A percentile compares a stretch with the other conserved stretches of the same genome.
Conservation (phyloP, 352 stramenopile species). For the Phytophthora podocarpi region DNA sequence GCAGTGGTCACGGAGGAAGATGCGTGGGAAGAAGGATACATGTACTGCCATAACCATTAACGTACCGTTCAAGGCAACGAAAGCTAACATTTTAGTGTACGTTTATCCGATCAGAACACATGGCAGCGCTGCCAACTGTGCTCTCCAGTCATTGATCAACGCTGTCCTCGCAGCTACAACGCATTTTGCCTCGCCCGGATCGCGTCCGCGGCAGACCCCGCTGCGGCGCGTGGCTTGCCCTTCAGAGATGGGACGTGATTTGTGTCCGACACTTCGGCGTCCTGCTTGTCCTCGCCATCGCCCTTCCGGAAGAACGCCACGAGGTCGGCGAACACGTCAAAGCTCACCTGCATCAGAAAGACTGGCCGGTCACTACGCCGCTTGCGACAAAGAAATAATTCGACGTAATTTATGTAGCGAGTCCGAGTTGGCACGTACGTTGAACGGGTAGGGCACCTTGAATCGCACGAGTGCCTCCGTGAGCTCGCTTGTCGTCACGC, state of each 20-base stretch:
- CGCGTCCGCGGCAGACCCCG: slow-evolving; percentile 37
- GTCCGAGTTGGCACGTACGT: slow-evolving; percentile 39
- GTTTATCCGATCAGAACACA: too few species aligned
- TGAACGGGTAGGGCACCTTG: slow-evolving; percentile 40
- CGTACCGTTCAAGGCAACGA: too few species aligned
- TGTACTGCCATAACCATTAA: too few species aligned
- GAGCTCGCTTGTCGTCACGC: slow-evolving; percentile 51
- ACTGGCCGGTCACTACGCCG: not conserved
- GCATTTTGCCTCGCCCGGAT: slow-evolving; percentile 19
- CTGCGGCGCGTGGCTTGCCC: too few species aligned
- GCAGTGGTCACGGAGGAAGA: too few species aligned
- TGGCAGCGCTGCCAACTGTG: too few species aligned
- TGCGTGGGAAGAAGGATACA: too few species aligned
- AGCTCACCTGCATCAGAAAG: slow-evolving; percentile 49
- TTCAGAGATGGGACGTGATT: slow-evolving; percentile 16
- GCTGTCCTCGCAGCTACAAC: too few species aligned
- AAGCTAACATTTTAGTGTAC: too few species aligned
- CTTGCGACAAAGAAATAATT: not conserved
- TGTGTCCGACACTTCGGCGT: not conserved
- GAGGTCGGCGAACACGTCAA: slow-evolving; percentile 66
- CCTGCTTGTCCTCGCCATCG: slow-evolving; percentile 11
- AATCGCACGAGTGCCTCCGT: slow-evolving; percentile 33
- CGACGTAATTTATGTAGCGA: too few species aligned
- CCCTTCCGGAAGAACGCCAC: slow-evolving; percentile 40
- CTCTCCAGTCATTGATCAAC: too few species aligned